Base-by-base conservation (phyloP, 23 red algal species). In the Gracilaria gracilis region DNA sequence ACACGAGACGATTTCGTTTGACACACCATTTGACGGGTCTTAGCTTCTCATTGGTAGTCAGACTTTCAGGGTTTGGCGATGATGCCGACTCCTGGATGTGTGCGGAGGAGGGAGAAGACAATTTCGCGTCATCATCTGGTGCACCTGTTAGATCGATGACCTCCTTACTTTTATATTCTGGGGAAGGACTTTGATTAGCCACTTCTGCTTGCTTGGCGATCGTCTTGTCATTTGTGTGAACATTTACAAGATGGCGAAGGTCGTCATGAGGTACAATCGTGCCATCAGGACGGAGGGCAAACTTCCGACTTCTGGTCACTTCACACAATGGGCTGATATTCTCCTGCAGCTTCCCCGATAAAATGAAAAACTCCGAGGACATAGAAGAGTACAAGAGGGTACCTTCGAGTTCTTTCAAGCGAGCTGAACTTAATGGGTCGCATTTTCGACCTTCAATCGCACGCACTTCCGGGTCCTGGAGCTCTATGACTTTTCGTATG, bases 271-370 rank as follows among this genome's bases (percentile, higher is more conserved):
- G 51, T 19, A 32, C 24, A 23, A 90, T 21, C 13, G 87, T 90
- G 16, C 89, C 89, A 57, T 83, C 65, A 14, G 75, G 62, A 74
- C 72, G 80, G 19, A 92, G 64, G 3, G 59, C 15, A 84, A 92
- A 92, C 69, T 76, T 92, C 29, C 69, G 73, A 42, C 57, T 59
- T 28, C 89, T 38, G 21, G 49, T 83, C 25, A 83, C 19, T 50
- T 70, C n/a, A 35, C 57, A 74, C 64, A 92, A 29, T 11, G 89
- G 89, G 81, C 61, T 83, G 40, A 75, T 57, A 38, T 57, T 64
- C 7, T 84, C 54, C 0, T 84, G 79, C 54, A 92, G 62, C 35
- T 53, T 53, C 19, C 79, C 89, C 46, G 61, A 84, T 17, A 92
- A 54, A 44, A 83, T 32, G 21, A 51, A 73, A 57, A 71, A 82